Evolutionary conservation across 2,329 filamentous ascomycete species (phyloP).

Genomic region (Monosporascus cannonballus): DNA sequence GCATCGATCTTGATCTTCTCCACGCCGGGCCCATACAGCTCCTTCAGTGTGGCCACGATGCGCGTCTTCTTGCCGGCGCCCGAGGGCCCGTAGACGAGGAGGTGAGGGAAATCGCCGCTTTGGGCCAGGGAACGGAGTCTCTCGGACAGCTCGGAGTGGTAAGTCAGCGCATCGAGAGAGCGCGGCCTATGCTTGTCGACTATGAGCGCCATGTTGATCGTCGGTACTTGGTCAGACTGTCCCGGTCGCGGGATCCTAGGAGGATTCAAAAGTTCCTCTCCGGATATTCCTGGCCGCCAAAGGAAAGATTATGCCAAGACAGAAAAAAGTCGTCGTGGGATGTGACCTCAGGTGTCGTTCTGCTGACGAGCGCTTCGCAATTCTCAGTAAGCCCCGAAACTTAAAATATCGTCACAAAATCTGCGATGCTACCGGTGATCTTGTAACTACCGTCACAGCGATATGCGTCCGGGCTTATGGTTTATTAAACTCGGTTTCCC

Average conservation of each 20-base stretch:
- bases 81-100: conserved; percentile 93
- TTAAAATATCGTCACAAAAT: not conserved
- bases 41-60: conserved; percentile 90
- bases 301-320: not conserved
- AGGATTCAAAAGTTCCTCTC: not conserved
- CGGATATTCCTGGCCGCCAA: not conserved
- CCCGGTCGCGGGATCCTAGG: not conserved
- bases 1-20: conserved; percentile 99
- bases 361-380: not conserved
- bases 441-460: not conserved
- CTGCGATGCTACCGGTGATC: not conserved
- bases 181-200: conserved; percentile 69
- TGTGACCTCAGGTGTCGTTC: not conserved
- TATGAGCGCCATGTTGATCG: conserved; percentile 56
- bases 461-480: too few relatives aligned
- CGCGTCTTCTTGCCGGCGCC: conserved; percentile 97
- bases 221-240: not conserved
- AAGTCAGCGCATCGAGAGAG: conserved; percentile 72
- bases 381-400: not conserved
- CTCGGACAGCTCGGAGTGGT: conserved; percentile 83
- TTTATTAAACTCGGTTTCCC: too few relatives aligned
- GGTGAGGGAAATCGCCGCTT: conserved; percentile 95
- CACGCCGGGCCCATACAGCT: conserved; percentile 92
- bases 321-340: not conserved
- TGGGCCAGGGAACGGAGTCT: conserved; percentile 83